Evolutionary conservation across 805 yeast species (phyloP).

Genomic region (Metschnikowia bowlesiae): DNA sequence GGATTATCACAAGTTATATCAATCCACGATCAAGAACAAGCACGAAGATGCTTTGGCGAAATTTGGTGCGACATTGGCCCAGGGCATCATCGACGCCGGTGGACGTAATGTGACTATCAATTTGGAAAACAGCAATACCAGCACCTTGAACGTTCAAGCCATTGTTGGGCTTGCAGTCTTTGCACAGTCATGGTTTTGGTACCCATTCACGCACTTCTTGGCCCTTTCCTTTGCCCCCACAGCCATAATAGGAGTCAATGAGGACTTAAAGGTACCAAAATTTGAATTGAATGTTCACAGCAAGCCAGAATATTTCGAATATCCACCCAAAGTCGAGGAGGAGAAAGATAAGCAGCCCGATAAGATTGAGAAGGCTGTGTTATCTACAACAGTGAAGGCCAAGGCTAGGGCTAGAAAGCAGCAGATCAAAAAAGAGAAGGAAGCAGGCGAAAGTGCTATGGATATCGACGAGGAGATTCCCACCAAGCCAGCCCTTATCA

Average conservation of each 20-base stretch:
- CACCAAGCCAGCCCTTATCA: not conserved
- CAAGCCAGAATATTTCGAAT: slow-evolving; percentile 73
- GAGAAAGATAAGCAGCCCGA: slow-evolving; percentile 78
- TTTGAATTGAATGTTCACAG: slow-evolving; percentile 78
- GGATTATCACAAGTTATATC: slow-evolving; percentile 66
- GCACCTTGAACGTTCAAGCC: slow-evolving; percentile 84
- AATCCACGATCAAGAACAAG: slow-evolving; percentile 75
- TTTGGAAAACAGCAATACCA: slow-evolving; percentile 82
- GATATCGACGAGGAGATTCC: slow-evolving; percentile 32
- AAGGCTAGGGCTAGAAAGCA: slow-evolving; percentile 81
- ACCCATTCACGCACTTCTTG: slow-evolving; percentile 90
- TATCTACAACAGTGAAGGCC: slow-evolving; percentile 92
- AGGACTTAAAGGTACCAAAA: slow-evolving; percentile 81
- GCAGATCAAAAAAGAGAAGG: slow-evolving; percentile 49
- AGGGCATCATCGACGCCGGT: slow-evolving; percentile 98
- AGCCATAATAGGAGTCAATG: slow-evolving; percentile 78
- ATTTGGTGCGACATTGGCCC: slow-evolving; percentile 95
- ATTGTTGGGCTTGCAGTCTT: slow-evolving; percentile 89
- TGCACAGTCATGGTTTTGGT: slow-evolving; percentile 97
- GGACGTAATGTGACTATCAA: slow-evolving; percentile 96
- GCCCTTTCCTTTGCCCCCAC: slow-evolving; percentile 92
- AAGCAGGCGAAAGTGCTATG: slow-evolving; percentile 42
- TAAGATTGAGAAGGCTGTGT: slow-evolving; percentile 85
- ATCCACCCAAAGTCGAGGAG: slow-evolving; percentile 85
- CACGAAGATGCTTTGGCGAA: slow-evolving; percentile 96